These are phyloP conservation scores for Colletotrichum australisinense DNA, from an alignment of 2,329 filamentous ascomycete genomes.

Conservation along the genomic window DNA sequence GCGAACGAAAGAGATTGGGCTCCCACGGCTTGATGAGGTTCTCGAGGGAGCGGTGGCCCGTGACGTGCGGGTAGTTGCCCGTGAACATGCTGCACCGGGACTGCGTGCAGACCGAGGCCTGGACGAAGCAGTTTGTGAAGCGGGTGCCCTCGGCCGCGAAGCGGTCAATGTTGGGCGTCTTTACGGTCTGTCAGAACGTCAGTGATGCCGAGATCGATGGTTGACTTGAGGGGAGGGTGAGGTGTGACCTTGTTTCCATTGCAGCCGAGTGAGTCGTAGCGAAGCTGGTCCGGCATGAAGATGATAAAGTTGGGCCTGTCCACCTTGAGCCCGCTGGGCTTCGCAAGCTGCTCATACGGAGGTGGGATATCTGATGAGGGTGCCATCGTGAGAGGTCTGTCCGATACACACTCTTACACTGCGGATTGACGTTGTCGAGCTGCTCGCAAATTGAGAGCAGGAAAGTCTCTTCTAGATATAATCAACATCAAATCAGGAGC, in stretches of 20 bases:
- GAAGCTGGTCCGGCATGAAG: slow-evolving; percentile 61
- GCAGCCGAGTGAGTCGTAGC: slow-evolving; percentile 55
- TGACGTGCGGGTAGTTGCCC: slow-evolving; percentile 57
- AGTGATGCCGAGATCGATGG: background rate
- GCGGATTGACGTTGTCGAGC: background rate
- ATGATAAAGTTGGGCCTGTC: slow-evolving; percentile 51
- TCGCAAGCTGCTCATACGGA: slow-evolving; percentile 23
- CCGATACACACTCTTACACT: background rate
- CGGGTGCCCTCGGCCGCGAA: slow-evolving; percentile 50
- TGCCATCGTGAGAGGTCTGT: slow-evolving; percentile 1
- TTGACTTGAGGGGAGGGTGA: no score
- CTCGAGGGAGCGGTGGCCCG: slow-evolving; percentile 56
- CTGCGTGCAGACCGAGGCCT: slow-evolving; percentile 59
- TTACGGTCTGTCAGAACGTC: slow-evolving; percentile 35
- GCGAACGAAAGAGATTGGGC: slow-evolving; percentile 56
- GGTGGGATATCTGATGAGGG: slow-evolving; percentile 1
- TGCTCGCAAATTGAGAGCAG: background rate
- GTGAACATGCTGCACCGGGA: slow-evolving; percentile 60
- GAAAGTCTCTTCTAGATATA: slow-evolving; percentile 9
- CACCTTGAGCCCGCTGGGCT: slow-evolving; percentile 34
- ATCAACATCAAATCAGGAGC: no score
- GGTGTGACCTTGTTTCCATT: slow-evolving; percentile 38
- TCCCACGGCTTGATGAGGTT: slow-evolving; percentile 62
- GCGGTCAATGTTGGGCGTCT: slow-evolving; percentile 55
- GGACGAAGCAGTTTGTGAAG: slow-evolving; percentile 58